Conservation (phyloP, 2,329 filamentous ascomycete genomes). For the Cucurbitaria berberidis region DNA sequence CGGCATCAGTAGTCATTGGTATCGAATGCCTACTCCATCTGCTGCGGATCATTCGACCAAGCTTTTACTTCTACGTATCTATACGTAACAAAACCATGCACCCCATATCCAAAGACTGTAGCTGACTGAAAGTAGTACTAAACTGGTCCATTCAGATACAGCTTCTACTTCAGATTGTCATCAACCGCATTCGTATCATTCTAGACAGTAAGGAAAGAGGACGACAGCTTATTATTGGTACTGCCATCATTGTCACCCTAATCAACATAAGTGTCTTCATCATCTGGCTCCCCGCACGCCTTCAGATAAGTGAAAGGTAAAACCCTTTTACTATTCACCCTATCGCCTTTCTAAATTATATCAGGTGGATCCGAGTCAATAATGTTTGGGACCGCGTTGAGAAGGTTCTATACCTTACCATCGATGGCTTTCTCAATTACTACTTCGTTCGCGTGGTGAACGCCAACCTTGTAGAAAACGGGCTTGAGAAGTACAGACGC, state of each 20-base stretch:
- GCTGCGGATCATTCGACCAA: conserved; percentile 36
- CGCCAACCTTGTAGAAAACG: conserved; percentile 33
- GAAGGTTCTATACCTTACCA: conserved; percentile 32
- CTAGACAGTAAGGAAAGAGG: conserved; percentile 24
- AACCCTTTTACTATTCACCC: background rate
- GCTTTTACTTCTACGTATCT: conserved; percentile 41
- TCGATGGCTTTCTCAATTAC: conserved; percentile 32
- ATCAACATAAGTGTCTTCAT: conserved; percentile 41
- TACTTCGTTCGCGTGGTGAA: conserved; percentile 36
- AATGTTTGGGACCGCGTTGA: conserved; percentile 36
- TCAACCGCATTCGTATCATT: conserved; percentile 38
- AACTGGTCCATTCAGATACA: conserved; percentile 39
- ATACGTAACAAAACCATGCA: conserved; percentile 16
- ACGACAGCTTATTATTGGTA: conserved; percentile 16
- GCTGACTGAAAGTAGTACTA: conserved; percentile 21
- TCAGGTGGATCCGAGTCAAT: conserved; percentile 31
- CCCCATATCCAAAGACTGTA: too few relatives aligned
- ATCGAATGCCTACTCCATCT: conserved; percentile 47
- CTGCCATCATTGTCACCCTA: conserved; percentile 22
- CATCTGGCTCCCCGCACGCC: conserved; percentile 38
- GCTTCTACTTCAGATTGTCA: conserved; percentile 39
- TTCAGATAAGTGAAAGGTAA: conserved; percentile 27
- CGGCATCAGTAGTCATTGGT: conserved; percentile 51
- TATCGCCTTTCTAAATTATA: background rate
- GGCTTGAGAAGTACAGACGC: conserved; percentile 33